phyloP scores from a whole-genome alignment of 495 filamentous ascomycete species.

The Amphirosellinia nigrospora region DNA sequence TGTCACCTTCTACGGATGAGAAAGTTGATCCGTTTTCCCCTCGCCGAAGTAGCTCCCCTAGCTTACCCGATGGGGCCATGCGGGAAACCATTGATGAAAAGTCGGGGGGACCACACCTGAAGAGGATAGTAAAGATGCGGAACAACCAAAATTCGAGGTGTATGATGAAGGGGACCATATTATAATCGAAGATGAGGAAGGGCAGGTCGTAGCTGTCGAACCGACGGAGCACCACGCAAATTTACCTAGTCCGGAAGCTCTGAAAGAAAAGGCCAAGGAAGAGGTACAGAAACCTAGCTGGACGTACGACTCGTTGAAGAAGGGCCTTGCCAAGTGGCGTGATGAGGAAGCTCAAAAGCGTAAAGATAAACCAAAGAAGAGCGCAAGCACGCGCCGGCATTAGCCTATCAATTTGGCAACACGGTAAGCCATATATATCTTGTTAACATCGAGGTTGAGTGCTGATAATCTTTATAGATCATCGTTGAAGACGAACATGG shows the following conservation, averaged over 20 bases:
- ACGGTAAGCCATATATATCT: constrained; percentile 58
- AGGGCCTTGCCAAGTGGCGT: constrained; percentile 59
- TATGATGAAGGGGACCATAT: constrained; percentile 86
- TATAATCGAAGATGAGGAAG: constrained; percentile 85
- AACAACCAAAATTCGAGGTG: constrained; percentile 60
- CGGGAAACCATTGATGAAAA: constrained; percentile 34
- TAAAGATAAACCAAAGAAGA: constrained; percentile 59
- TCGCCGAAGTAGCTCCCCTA: constrained; percentile 36
- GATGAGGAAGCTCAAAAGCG: constrained; percentile 65
- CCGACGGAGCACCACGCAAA: constrained; percentile 33
- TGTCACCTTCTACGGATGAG: constrained; percentile 35
- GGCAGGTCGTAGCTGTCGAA: constrained; percentile 72
- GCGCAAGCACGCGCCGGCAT: constrained; percentile 66
- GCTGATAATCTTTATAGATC: constrained; percentile 56
- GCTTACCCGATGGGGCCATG: constrained; percentile 27
- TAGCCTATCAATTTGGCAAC: constrained; percentile 94
- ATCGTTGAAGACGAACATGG: constrained; percentile 98
- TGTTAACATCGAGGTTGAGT: not conserved
- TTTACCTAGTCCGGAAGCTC: constrained; percentile 16
- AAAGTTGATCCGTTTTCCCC: constrained; percentile 30
- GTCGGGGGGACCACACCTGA: constrained; percentile 37
- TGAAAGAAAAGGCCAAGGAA: constrained; percentile 36
- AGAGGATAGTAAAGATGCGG: constrained; percentile 31
- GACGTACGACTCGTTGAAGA: constrained; percentile 51
- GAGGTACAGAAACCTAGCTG: constrained; percentile 49